Conservation (phyloP, 805 yeast species). For the Naumovozyma dairenensis region DNA sequence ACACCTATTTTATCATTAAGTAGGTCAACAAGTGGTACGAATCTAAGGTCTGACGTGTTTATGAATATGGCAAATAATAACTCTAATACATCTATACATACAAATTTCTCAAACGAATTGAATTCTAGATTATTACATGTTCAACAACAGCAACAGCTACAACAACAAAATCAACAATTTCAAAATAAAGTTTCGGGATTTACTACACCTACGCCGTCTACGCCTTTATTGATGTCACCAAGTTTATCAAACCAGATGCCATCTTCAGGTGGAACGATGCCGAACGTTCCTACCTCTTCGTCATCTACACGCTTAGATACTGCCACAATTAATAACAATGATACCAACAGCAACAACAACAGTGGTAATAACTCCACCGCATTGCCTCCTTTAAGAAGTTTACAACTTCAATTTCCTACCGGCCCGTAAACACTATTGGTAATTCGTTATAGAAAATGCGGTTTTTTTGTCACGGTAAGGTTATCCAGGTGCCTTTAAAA, state of each 20-base stretch:
- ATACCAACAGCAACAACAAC: slow-evolving; percentile 1
- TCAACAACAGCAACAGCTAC: slow-evolving; percentile 9
- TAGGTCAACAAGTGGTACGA: slow-evolving; percentile 18
- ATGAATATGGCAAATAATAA: slow-evolving; percentile 1
- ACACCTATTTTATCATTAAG: slow-evolving; percentile 21
- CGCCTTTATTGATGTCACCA: slow-evolving; percentile 7
- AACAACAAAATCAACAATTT: slow-evolving; percentile 1
- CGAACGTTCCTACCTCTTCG: too few species aligned
- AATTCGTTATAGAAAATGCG: too few species aligned
- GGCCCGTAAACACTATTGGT: too few species aligned
- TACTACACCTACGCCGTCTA: slow-evolving; percentile 5
- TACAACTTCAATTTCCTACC: slow-evolving; percentile 26
- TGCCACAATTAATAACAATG: neutral
- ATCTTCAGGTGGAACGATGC: neutral
- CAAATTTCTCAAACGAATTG: slow-evolving; percentile 11
- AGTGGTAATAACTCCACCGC: slow-evolving; percentile 4
- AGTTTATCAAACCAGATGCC: slow-evolving; percentile 4
- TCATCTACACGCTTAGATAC: too few species aligned
- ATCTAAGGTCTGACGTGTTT: slow-evolving; percentile 5
- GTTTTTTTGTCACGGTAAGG: too few species aligned
- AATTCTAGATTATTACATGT: slow-evolving; percentile 15
- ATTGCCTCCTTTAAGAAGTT: slow-evolving; percentile 27
- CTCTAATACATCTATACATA: neutral
- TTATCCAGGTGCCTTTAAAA: too few species aligned
- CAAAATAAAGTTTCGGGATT: slow-evolving; percentile 2